Evolutionary conservation across 768 basidiomycete genomes (phyloP).

Genomic region (Daedalea quercina): DNA sequence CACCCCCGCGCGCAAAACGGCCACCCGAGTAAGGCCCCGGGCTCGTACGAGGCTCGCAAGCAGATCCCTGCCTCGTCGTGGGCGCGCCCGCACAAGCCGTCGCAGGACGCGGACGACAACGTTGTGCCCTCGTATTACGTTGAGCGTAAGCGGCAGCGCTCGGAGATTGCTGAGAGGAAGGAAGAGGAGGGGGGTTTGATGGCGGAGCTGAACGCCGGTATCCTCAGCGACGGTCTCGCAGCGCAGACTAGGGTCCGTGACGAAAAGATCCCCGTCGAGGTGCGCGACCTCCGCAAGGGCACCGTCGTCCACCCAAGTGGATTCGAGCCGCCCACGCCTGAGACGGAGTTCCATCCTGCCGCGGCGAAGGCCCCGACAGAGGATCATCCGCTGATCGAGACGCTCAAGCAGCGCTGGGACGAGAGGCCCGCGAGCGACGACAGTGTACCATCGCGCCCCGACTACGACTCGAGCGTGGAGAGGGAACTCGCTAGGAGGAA

Average conservation of each 20-base stretch:
- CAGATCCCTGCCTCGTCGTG: slow-evolving; percentile 17
- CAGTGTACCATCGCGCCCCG: background rate
- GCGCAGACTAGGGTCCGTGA: slow-evolving; percentile 18
- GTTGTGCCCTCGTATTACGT: slow-evolving; percentile 23
- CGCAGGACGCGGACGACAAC: slow-evolving; percentile 23
- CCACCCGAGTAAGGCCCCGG: slow-evolving; percentile 3
- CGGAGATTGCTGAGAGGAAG: slow-evolving; percentile 20
- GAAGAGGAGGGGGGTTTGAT: slow-evolving; percentile 22
- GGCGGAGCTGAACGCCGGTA: slow-evolving; percentile 23
- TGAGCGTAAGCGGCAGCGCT: slow-evolving; percentile 21
- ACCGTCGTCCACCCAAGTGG: slow-evolving; percentile 34
- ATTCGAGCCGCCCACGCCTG: slow-evolving; percentile 37
- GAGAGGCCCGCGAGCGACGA: slow-evolving; percentile 7
- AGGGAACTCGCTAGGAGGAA: slow-evolving; percentile 9
- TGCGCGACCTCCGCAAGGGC: slow-evolving; percentile 28
- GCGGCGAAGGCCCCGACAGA: slow-evolving; percentile 15
- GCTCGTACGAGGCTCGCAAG: slow-evolving; percentile 10
- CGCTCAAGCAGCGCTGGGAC: slow-evolving; percentile 21
- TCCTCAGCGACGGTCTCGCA: slow-evolving; percentile 22
- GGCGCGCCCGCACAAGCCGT: slow-evolving; percentile 18
- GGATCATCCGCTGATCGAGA: slow-evolving; percentile 15
- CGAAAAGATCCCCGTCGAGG: slow-evolving; percentile 39
- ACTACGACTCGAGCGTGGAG: slow-evolving; percentile 6
- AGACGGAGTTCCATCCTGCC: slow-evolving; percentile 26
- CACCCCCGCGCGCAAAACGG: background rate